Conservation (phyloP, 2,329 filamentous ascomycete genomes). For the Sarocladium strictum region DNA sequence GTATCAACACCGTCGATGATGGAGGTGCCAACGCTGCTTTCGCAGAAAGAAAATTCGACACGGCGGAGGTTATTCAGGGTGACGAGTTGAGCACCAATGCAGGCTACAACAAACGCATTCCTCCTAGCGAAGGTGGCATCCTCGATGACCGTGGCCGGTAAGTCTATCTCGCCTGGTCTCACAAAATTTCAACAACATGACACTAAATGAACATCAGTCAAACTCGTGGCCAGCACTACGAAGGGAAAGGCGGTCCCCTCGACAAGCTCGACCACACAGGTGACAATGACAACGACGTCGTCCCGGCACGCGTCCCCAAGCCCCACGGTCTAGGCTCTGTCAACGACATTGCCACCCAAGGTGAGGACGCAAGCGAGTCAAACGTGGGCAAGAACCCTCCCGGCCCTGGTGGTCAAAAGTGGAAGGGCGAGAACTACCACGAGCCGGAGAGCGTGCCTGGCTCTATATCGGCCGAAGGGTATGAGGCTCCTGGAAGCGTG, state of each 20-base stretch:
- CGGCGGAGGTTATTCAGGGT: conserved; percentile 29
- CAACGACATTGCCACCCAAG: conserved; percentile 26
- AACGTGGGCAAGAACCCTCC: conserved; percentile 32
- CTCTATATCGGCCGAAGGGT: conserved; percentile 34
- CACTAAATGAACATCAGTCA: conserved; percentile 27
- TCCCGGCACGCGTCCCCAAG: conserved; percentile 18
- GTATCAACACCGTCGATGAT: conserved; percentile 25
- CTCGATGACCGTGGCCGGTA: conserved; percentile 40
- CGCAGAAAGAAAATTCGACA: conserved; percentile 34
- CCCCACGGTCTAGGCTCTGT: conserved; percentile 18
- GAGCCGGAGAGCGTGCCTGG: conserved; percentile 34
- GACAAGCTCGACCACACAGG: conserved; percentile 31
- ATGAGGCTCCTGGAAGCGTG: conserved; percentile 34
- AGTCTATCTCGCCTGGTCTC: conserved; percentile 12
- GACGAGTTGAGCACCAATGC: conserved; percentile 39
- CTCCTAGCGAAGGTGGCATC: conserved; percentile 37
- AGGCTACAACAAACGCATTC: conserved; percentile 39
- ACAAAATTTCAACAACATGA: background rate
- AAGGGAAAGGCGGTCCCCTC: conserved; percentile 36
- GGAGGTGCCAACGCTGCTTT: conserved; percentile 31
- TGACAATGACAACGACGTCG: conserved; percentile 31
- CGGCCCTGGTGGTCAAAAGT: conserved; percentile 30
- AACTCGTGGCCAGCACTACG: conserved; percentile 37
- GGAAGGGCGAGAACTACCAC: conserved; percentile 36
- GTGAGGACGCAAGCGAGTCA: conserved; percentile 28